A percentile compares a stretch with the other conserved stretches of the same genome.
phyloP scores from a whole-genome alignment of 108 stramenopile species.

The Cyclostephanos invisitatus region DNA sequence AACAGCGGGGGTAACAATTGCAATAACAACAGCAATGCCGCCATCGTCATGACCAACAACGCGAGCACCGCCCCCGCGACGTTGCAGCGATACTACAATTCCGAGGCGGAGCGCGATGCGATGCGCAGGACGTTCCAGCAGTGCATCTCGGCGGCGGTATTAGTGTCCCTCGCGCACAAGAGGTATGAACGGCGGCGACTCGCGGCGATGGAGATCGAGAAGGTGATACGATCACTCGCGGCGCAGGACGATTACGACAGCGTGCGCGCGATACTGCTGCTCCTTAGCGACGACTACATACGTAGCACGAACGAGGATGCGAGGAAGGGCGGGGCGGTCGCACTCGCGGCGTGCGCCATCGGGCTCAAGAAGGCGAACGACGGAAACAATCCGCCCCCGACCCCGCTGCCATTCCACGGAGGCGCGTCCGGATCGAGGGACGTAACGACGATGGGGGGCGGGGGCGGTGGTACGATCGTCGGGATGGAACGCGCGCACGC shows the following conservation, averaged over 20 bases:
- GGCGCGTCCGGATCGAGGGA: neutral
- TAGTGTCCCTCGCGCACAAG: constrained; percentile 88
- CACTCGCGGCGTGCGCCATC: constrained; percentile 84
- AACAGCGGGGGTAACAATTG: neutral
- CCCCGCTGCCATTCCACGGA: constrained; percentile 12
- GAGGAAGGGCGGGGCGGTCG: constrained; percentile 87
- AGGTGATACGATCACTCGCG: constrained; percentile 75
- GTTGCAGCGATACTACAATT: constrained; percentile 41
- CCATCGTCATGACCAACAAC: constrained; percentile 28
- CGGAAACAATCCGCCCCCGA: constrained; percentile 31
- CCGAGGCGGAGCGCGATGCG: constrained; percentile 65
- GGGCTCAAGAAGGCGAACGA: constrained; percentile 82
- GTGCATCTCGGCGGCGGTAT: constrained; percentile 75
- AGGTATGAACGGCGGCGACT: constrained; percentile 85
- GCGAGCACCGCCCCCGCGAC: constrained; percentile 27
- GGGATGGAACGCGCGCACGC: neutral
- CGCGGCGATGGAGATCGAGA: constrained; percentile 92
- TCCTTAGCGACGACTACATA: constrained; percentile 86
- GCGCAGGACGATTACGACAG: constrained; percentile 72
- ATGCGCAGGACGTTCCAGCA: constrained; percentile 84
- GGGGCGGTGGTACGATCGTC: neutral
- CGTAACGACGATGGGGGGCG: neutral
- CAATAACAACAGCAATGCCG: neutral
- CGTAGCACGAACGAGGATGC: constrained; percentile 86
- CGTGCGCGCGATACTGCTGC: constrained; percentile 75